These are phyloP conservation scores for Botrytis hyacinthi DNA, from an alignment of 2,329 filamentous ascomycete genomes.

Conservation along the genomic window DNA sequence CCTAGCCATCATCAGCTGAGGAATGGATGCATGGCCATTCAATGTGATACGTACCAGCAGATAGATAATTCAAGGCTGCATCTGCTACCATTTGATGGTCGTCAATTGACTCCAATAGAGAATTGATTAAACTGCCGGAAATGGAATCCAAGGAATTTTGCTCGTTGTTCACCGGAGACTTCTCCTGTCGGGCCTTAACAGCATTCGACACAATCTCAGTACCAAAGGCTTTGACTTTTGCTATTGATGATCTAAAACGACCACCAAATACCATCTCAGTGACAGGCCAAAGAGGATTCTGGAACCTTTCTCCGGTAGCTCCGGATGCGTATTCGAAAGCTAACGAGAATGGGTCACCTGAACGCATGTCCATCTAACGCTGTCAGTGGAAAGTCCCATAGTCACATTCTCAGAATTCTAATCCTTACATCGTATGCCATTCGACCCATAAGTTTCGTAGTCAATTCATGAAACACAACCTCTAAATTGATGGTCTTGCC, in stretches of 20 bases:
- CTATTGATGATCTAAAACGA: slow-evolving; percentile 49
- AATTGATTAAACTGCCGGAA: slow-evolving; percentile 59
- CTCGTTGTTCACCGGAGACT: slow-evolving; percentile 26
- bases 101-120: slow-evolving; percentile 55
- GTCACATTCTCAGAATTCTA: not conserved
- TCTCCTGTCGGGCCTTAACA: slow-evolving; percentile 42
- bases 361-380: slow-evolving; percentile 61
- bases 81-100: slow-evolving; percentile 59
- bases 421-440: slow-evolving; percentile 59
- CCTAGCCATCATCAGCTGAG: slow-evolving; percentile 39
- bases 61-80: slow-evolving; percentile 64
- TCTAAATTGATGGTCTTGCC: slow-evolving; percentile 52
- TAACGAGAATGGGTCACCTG: slow-evolving; percentile 56
- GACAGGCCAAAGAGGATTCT: slow-evolving; percentile 62
- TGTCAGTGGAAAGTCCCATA: not conserved
- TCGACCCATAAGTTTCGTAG: slow-evolving; percentile 63
- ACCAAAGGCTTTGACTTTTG: slow-evolving; percentile 55
- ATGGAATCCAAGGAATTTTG: slow-evolving; percentile 37
- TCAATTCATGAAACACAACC: slow-evolving; percentile 60
- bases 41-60: slow-evolving; percentile 46
- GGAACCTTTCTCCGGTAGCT: slow-evolving; percentile 58
- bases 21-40: not conserved
- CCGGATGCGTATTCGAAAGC: slow-evolving; percentile 64
- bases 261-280: slow-evolving; percentile 54
- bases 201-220: slow-evolving; percentile 55